Evolutionary conservation across 306 rosid genomes (phyloP).

Genomic region (Begonia peltatifolia): DNA sequence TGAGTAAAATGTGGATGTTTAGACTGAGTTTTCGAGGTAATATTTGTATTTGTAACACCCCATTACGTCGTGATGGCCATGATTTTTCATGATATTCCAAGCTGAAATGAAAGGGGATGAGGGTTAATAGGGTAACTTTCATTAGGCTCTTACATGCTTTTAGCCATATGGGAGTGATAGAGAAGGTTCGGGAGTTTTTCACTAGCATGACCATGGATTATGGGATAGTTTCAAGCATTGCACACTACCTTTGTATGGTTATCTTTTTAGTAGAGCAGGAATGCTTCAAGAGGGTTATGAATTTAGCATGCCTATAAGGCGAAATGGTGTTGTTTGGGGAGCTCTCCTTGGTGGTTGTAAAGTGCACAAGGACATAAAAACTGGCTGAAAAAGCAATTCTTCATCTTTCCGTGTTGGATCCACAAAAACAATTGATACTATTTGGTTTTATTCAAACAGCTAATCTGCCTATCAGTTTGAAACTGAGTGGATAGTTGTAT

Average conservation of each 20-base stretch:
- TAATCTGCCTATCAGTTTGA: conserved; percentile 5
- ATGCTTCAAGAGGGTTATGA: conserved; percentile 34
- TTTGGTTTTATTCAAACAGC: conserved; percentile 25
- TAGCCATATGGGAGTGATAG: conserved; percentile 41
- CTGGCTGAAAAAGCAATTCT: conserved; percentile 35
- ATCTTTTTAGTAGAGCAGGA: conserved; percentile 37
- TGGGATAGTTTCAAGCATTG: conserved; percentile 28
- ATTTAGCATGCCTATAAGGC: conserved; percentile 36
- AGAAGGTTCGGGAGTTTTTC: conserved; percentile 27
- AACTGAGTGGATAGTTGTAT: not conserved
- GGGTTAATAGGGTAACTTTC: conserved; percentile 34
- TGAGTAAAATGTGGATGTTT: conserved; percentile 48
- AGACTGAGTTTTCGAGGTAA: conserved; percentile 21
- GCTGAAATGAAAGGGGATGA: conserved; percentile 24
- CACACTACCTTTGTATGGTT: conserved; percentile 44
- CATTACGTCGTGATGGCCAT: conserved; percentile 36
- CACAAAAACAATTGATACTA: conserved; percentile 30
- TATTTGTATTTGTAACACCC: conserved; percentile 17
- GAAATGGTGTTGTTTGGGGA: conserved; percentile 40
- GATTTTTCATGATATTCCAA: conserved; percentile 17
- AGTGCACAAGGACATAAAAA: conserved; percentile 27
- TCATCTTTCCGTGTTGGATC: conserved; percentile 27
- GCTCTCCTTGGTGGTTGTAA: conserved; percentile 44
- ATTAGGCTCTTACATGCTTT: conserved; percentile 41
- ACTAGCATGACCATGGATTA: conserved; percentile 27